Evolutionary conservation across 441 rosid species (phyloP).

Genomic region (Rhodomyrtus psidioides): DNA sequence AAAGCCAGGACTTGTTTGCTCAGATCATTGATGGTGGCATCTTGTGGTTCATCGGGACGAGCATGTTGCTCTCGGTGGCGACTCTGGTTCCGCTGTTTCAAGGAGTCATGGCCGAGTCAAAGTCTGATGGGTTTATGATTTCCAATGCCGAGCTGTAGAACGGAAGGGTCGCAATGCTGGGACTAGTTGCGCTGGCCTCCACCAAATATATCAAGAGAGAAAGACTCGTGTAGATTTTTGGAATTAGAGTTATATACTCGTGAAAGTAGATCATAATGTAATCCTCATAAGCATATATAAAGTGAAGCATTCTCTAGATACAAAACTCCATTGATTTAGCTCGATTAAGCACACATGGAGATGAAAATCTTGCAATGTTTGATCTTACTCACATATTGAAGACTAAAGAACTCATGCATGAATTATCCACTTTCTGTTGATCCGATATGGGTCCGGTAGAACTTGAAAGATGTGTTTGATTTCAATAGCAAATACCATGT

Average conservation of each 20-base stretch:
- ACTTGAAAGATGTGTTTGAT: too few relatives aligned
- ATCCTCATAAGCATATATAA: background rate
- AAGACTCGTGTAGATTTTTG: background rate
- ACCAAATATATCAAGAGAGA: background rate
- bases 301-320: background rate
- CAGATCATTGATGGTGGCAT: background rate
- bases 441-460: too few relatives aligned
- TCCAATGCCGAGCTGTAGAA: background rate
- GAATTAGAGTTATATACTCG: background rate
- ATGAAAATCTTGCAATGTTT: too few relatives aligned
- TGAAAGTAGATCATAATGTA: background rate
- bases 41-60: background rate
- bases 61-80: background rate
- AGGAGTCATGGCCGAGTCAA: background rate
- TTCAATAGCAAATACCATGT: too few relatives aligned
- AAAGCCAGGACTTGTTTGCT: background rate
- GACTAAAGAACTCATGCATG: too few relatives aligned
- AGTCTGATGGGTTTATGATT: background rate
- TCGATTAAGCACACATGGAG: too few relatives aligned
- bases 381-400: too few relatives aligned
- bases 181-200: background rate
- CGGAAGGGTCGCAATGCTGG: background rate
- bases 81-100: background rate
- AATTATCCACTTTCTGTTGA: too few relatives aligned
- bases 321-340: background rate